Percentiles rank a stretch among this genome's conserved stretches.
Evolutionary conservation across 2,329 filamentous ascomycete species (phyloP).

Genomic region (Botrytis fabae): DNA sequence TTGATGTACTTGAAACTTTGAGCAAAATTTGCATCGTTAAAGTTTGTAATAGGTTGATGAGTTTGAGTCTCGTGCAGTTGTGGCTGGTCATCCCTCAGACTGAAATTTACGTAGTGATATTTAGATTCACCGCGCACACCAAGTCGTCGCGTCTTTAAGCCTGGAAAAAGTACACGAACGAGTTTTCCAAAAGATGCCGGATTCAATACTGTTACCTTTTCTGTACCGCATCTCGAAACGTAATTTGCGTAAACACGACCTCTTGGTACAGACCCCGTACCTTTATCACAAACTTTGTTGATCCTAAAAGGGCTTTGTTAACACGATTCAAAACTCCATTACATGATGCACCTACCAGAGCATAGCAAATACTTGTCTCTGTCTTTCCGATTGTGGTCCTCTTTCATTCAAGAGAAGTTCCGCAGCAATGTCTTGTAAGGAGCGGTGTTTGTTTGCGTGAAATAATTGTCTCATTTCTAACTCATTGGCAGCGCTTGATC

Average conservation of each 20-base stretch:
- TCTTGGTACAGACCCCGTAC: constrained; percentile 83
- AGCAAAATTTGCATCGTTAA: constrained; percentile 51
- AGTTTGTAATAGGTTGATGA: constrained; percentile 49
- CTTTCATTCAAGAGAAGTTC: constrained; percentile 78
- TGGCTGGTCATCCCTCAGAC: constrained; percentile 54
- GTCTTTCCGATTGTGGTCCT: constrained; percentile 78
- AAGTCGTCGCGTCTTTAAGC: constrained; percentile 86
- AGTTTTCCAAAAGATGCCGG: constrained; percentile 97
- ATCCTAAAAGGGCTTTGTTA: constrained; percentile 55
- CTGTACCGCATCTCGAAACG: constrained; percentile 86
- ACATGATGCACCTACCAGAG: constrained; percentile 63
- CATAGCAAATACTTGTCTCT: constrained; percentile 86
- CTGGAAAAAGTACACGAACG: constrained; percentile 92
- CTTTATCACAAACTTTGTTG: constrained; percentile 68
- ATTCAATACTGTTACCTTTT: constrained; percentile 92
- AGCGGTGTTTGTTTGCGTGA: constrained; percentile 65
- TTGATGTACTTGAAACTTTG: constrained; percentile 53
- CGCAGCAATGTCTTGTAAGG: constrained; percentile 68
- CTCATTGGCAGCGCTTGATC: constrained; percentile 77
- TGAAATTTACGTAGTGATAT: constrained; percentile 85
- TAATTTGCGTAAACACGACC: constrained; percentile 96
- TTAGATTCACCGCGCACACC: constrained; percentile 97
- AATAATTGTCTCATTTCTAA: constrained; percentile 77
- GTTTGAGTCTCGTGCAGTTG: constrained; percentile 45
- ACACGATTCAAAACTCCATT: constrained; percentile 18